Conservation (phyloP, 768 basidiomycete species). For the Xanthoconium purpureum region DNA sequence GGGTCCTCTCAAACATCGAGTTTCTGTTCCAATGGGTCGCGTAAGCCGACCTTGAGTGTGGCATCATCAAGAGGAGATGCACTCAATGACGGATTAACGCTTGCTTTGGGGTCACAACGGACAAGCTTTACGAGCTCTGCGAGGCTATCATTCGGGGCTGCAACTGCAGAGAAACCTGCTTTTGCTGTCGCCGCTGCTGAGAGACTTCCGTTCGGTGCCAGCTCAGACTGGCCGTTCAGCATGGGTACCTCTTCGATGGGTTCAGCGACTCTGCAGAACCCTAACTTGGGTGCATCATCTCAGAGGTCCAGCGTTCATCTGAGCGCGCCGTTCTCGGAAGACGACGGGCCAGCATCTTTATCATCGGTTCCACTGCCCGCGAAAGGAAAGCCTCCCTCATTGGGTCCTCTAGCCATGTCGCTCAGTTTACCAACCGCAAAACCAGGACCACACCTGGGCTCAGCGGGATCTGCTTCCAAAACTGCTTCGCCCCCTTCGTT, state of each 20-base stretch:
- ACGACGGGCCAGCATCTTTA: conserved; percentile 10
- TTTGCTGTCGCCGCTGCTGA: conserved; percentile 18
- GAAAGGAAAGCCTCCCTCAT: conserved; percentile 1
- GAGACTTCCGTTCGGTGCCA: conserved; percentile 13
- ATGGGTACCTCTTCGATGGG: conserved; percentile 1
- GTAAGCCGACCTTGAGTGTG: conserved; percentile 19
- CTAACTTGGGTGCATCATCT: conserved; percentile 4
- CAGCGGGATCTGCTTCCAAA: conserved; percentile 6
- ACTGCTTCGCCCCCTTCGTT: conserved; percentile 9
- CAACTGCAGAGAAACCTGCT: conserved; percentile 15
- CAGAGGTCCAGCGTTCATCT: conserved; percentile 10
- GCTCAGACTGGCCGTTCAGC: conserved; percentile 16
- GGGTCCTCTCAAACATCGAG: conserved; percentile 29
- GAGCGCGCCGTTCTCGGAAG: conserved; percentile 15
- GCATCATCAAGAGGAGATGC: conserved; percentile 20
- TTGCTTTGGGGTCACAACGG: conserved; percentile 22
- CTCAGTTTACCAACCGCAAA: conserved; percentile 14
- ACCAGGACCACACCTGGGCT: conserved; percentile 7
- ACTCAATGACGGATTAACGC: conserved; percentile 12
- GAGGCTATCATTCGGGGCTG: conserved; percentile 17
- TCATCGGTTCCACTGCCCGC: conserved; percentile 5
- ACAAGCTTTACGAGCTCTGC: conserved; percentile 20
- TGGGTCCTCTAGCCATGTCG: conserved; percentile 17
- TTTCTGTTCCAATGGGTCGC: conserved; percentile 26
- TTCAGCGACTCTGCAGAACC: conserved; percentile 5